Evolutionary conservation across 208 protist species (phyloP), one percentile per base, ranked within the genome.

Genomic region (Acanthamoeba royreba): DNA sequence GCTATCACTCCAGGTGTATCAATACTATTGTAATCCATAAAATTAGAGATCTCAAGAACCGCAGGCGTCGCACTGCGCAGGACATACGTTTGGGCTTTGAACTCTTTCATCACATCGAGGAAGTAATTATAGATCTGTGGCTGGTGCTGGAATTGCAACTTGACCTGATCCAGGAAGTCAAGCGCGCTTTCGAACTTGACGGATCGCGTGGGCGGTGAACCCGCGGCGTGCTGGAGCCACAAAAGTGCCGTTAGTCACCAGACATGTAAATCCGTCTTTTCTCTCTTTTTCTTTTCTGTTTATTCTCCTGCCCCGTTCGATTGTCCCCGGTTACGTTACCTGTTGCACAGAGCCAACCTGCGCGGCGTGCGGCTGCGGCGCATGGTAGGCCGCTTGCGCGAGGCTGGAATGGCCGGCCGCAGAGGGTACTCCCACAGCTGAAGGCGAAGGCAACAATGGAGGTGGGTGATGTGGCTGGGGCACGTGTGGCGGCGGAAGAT

Each of bases 1-100:
- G 93, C 35, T 87, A 98, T 98, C 0, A 98, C 98, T 15, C 97
- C 97, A 19, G 97, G 97, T 17, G 97, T 98, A 85, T 97, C 95
- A 66, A 98, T 97, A 31, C 96, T 96, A 49, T 55, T 8, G 33
- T n/a, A 25, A 86, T 40, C 19, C 3, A 87, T 17, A 92, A 66
- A 79, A 92, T 7, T 25, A 9, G 11, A 31, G 35, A 58, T 31
- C 11, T n/a, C 13, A 58, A 49, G 11, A 85, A 61, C n/a, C 22
- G 42, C 9, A n/a, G n/a, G n/a, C n/a, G n/a, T n/a, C n/a, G n/a
- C n/a, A n/a, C n/a, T n/a, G n/a, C n/a, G n/a, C n/a, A n/a, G n/a
- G n/a, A n/a, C n/a, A n/a, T n/a, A 96, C 94, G 88, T 92, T 42
- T 97, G 96, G 25, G 96, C 95, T 91, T 97, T 97, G 53, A 97